Evolutionary conservation across 345 rosid species (phyloP).

Genomic region (Camelina neglecta): DNA sequence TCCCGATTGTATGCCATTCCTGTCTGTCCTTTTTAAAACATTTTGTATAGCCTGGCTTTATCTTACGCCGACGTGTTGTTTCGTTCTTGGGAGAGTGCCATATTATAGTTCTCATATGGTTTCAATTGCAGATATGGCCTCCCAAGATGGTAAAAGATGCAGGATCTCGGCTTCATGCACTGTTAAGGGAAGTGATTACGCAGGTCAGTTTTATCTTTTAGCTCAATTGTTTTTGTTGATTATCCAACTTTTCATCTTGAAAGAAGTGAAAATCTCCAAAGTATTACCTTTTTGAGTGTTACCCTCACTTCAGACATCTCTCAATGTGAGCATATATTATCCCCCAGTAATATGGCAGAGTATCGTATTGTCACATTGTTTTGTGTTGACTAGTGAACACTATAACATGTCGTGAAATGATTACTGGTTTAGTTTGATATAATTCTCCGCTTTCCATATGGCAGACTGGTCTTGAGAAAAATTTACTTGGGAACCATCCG

Average conservation of each 20-base stretch:
- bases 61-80: slow-evolving; percentile 25
- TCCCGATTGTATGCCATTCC: not conserved
- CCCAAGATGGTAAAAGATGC: slow-evolving; percentile 95
- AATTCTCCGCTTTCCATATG: slow-evolving; percentile 26
- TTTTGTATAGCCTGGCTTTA: slow-evolving; percentile 1
- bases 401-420: slow-evolving; percentile 5
- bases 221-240: not conserved
- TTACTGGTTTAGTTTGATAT: slow-evolving; percentile 16
- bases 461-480: slow-evolving; percentile 91
- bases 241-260: slow-evolving; percentile 18
- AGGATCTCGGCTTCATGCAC: slow-evolving; percentile 85
- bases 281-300: not conserved
- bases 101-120: slow-evolving; percentile 26
- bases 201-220: slow-evolving; percentile 58
- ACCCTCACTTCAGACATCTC: not conserved
- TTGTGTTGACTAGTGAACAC: not conserved
- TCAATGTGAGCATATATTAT: slow-evolving; percentile 1
- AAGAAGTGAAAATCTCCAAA: slow-evolving; percentile 21
- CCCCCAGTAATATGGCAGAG: slow-evolving; percentile 11
- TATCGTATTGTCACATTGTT: slow-evolving; percentile 4
- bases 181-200: slow-evolving; percentile 80
- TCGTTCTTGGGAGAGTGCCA: slow-evolving; percentile 19
- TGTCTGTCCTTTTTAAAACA: not conserved
- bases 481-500: slow-evolving; percentile 85
- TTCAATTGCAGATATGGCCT: slow-evolving; percentile 88